Conservation (phyloP, 2,329 filamentous ascomycete genomes). For the Aureobasidium sp. region DNA sequence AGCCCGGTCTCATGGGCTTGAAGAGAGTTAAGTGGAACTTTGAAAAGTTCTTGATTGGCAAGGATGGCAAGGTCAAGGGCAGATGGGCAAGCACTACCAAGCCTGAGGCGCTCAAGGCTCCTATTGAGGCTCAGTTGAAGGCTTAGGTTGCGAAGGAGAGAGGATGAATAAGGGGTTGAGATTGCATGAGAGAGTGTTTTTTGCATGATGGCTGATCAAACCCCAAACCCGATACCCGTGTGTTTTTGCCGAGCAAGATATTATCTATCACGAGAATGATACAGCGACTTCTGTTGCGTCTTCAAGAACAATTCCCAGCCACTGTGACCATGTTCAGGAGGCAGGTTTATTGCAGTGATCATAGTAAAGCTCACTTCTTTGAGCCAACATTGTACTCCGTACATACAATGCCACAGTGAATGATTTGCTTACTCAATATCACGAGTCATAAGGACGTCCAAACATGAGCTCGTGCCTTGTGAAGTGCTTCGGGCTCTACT, state of each 20-base stretch:
- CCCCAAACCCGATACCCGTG: not conserved
- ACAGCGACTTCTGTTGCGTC: not conserved
- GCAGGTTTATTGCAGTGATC: not conserved
- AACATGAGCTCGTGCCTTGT: too few species aligned
- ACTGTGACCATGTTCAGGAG: not conserved
- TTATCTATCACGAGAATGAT: not conserved
- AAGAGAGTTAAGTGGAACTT: constrained; percentile 99
- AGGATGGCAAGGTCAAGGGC: constrained; percentile 75
- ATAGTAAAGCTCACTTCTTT: too few species aligned
- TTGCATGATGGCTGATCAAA: not conserved
- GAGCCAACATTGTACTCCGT: too few species aligned
- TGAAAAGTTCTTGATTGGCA: constrained; percentile 90
- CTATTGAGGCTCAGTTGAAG: constrained; percentile 66
- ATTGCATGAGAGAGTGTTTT: not conserved
- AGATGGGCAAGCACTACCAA: constrained; percentile 85
- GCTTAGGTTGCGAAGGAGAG: not conserved
- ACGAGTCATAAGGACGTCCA: too few species aligned
- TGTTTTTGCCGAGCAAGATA: not conserved
- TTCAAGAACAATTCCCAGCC: not conserved
- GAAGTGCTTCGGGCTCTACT: too few species aligned
- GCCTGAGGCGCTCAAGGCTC: constrained; percentile 69
- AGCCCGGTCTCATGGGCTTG: constrained; percentile 77
- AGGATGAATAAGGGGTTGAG: not conserved
- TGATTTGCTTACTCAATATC: too few species aligned
- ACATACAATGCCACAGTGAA: too few species aligned